These are phyloP conservation scores for Hyphodiscus hymeniophilus DNA, from an alignment of 495 filamentous ascomycete species.

Conservation along the genomic window DNA sequence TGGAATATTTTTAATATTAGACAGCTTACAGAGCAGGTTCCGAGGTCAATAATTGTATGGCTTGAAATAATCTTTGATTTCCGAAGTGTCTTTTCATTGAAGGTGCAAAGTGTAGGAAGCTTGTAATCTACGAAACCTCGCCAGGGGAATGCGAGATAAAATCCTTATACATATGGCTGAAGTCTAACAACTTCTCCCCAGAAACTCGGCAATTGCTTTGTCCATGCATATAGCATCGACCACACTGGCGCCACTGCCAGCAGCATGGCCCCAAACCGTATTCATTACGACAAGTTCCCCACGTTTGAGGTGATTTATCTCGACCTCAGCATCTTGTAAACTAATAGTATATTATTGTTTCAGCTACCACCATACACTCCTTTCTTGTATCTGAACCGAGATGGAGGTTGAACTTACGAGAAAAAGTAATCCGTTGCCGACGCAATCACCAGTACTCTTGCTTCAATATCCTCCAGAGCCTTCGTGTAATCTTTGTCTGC, in stretches of 20 bases:
- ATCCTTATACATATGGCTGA: no score
- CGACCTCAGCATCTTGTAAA: conserved; percentile 28
- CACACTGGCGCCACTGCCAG: conserved; percentile 30
- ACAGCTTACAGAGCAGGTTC: no score
- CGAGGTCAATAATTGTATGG: no score
- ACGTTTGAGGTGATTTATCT: conserved; percentile 29
- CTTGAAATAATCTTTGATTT: no score
- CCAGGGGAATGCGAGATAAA: no score
- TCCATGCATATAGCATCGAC: conserved; percentile 33
- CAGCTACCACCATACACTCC: neutral
- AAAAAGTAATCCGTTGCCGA: conserved; percentile 38
- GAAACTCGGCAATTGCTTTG: conserved; percentile 19
- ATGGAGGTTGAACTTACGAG: conserved; percentile 18
- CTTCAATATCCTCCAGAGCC: conserved; percentile 31
- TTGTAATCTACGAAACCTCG: no score
- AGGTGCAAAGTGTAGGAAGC: no score
- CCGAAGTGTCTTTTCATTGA: no score
- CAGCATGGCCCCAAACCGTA: conserved; percentile 38
- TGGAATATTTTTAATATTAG: no score
- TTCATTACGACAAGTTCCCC: conserved; percentile 31
- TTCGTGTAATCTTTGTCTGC: conserved; percentile 24
- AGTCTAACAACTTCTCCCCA: conserved; percentile 5
- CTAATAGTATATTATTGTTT: conserved; percentile 3
- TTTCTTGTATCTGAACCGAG: neutral
- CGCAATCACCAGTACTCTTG: conserved; percentile 35